These are phyloP conservation scores for Melastoma candidum DNA, from an alignment of 441 rosid species.

Conservation along the genomic window DNA sequence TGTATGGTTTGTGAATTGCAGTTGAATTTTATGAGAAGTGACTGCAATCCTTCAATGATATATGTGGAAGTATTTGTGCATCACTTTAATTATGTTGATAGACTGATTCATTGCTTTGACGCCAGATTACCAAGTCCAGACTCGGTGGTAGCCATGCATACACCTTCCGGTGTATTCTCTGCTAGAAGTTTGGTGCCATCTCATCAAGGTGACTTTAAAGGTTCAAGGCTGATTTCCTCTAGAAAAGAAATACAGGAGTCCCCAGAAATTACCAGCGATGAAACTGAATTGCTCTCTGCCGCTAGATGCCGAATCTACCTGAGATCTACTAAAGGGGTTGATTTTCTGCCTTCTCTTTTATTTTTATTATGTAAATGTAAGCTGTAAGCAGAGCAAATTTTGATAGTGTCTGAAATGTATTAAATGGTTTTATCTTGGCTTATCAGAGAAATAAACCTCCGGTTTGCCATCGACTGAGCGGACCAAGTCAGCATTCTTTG, in stretches of 20 bases:
- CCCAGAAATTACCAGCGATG: slow-evolving; percentile 30
- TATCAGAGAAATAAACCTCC: slow-evolving; percentile 72
- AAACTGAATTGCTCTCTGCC: slow-evolving; percentile 61
- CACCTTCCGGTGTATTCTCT: slow-evolving; percentile 79
- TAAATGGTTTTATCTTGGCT: slow-evolving; percentile 1
- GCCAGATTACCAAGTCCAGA: slow-evolving; percentile 92
- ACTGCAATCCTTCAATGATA: too few relatives aligned
- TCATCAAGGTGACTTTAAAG: slow-evolving; percentile 42
- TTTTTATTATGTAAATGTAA: background rate
- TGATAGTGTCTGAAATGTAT: too few relatives aligned
- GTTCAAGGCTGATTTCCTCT: slow-evolving; percentile 76
- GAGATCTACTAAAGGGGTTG: slow-evolving; percentile 54
- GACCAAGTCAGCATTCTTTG: slow-evolving; percentile 68
- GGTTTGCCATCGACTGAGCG: slow-evolving; percentile 46
- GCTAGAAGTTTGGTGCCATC: slow-evolving; percentile 70
- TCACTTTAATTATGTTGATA: too few relatives aligned
- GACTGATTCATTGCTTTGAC: slow-evolving; percentile 3
- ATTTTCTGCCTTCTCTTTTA: slow-evolving; percentile 31
- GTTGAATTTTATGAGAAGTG: too few relatives aligned
- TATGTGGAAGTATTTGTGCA: too few relatives aligned
- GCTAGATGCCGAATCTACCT: slow-evolving; percentile 73
- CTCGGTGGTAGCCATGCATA: slow-evolving; percentile 77
- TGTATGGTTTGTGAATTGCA: too few relatives aligned
- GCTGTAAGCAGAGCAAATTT: slow-evolving; percentile 5
- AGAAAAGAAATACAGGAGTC: slow-evolving; percentile 49